phyloP scores from a whole-genome alignment of 768 basidiomycete genomes.

The Tulasnella sp. region DNA sequence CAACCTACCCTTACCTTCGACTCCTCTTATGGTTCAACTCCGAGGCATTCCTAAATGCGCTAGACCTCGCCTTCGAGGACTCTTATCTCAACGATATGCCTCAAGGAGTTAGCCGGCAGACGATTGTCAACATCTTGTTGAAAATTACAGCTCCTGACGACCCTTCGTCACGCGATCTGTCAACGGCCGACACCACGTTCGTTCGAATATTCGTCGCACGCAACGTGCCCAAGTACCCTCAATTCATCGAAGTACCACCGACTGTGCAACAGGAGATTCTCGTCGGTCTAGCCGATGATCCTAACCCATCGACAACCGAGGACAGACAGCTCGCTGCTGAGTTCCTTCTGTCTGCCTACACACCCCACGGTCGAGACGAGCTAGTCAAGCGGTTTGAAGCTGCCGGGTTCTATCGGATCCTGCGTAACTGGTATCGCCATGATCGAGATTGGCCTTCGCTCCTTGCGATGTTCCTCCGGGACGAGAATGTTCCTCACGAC shows the following conservation, averaged over 20 bases:
- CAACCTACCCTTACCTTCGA: constrained; percentile 81
- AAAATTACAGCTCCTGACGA: constrained; percentile 50
- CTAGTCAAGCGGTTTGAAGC: constrained; percentile 57
- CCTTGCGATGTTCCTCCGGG: constrained; percentile 59
- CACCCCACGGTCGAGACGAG: constrained; percentile 61
- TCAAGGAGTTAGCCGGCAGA: constrained; percentile 54
- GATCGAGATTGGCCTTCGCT: constrained; percentile 67
- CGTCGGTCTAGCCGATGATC: constrained; percentile 60
- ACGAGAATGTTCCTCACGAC: constrained; percentile 45
- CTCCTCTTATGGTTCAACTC: constrained; percentile 78
- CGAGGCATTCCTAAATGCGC: constrained; percentile 83
- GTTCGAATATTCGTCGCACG: constrained; percentile 92
- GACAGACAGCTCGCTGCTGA: constrained; percentile 93
- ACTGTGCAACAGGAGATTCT: constrained; percentile 64
- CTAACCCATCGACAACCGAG: constrained; percentile 67
- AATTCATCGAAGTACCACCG: constrained; percentile 50
- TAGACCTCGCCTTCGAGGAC: constrained; percentile 94
- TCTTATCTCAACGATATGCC: constrained; percentile 72
- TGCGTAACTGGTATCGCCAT: constrained; percentile 66
- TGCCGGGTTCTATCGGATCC: constrained; percentile 85
- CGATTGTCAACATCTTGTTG: constrained; percentile 71
- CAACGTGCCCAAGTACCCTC: constrained; percentile 92
- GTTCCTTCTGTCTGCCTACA: constrained; percentile 83
- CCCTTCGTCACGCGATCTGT: constrained; percentile 28
- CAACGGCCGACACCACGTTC: constrained; percentile 59